phyloP scores from a whole-genome alignment of 2,329 filamentous ascomycete genomes.

The Colletotrichum tanaceti region DNA sequence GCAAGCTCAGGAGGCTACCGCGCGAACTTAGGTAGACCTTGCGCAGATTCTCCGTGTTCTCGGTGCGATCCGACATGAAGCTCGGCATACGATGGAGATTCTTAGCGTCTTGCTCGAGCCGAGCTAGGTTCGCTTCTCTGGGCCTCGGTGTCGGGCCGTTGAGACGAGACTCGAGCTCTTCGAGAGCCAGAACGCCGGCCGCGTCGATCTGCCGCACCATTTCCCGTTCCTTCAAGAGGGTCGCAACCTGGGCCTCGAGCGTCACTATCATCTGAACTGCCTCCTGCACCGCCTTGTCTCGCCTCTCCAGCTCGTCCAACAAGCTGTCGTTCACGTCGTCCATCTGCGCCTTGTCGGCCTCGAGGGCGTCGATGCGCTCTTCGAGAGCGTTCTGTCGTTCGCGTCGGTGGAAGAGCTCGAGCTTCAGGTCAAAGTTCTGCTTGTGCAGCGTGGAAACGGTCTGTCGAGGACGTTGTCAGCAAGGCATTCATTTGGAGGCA shows the following conservation, averaged over 20 bases:
- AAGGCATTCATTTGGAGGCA: neutral
- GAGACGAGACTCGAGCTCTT: conserved; percentile 46
- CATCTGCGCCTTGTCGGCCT: conserved; percentile 64
- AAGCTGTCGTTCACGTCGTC: conserved; percentile 70
- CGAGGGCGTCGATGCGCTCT: conserved; percentile 65
- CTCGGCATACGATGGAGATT: conserved; percentile 70
- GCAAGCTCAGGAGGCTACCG: conserved; percentile 62
- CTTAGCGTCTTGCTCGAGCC: conserved; percentile 49
- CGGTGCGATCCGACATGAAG: conserved; percentile 70
- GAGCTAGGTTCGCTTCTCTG: conserved; percentile 40
- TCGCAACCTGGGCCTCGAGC: conserved; percentile 70
- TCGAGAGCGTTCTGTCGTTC: conserved; percentile 72
- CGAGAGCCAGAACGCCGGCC: conserved; percentile 51
- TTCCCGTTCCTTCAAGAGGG: conserved; percentile 64
- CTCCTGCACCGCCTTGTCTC: conserved; percentile 77
- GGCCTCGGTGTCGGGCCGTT: conserved; percentile 36
- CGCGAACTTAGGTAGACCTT: conserved; percentile 66
- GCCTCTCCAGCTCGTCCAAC: conserved; percentile 70
- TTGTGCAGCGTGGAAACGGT: conserved; percentile 77
- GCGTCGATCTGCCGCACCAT: conserved; percentile 64
- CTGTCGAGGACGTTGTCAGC: conserved; percentile 49
- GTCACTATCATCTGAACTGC: conserved; percentile 76
- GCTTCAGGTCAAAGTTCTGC: conserved; percentile 81
- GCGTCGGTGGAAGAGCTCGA: conserved; percentile 76
- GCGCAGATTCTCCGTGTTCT: conserved; percentile 70